These are phyloP conservation scores for Leptodermis oblonga DNA, from an alignment of 257 asterid genomes.

Conservation along the genomic window DNA sequence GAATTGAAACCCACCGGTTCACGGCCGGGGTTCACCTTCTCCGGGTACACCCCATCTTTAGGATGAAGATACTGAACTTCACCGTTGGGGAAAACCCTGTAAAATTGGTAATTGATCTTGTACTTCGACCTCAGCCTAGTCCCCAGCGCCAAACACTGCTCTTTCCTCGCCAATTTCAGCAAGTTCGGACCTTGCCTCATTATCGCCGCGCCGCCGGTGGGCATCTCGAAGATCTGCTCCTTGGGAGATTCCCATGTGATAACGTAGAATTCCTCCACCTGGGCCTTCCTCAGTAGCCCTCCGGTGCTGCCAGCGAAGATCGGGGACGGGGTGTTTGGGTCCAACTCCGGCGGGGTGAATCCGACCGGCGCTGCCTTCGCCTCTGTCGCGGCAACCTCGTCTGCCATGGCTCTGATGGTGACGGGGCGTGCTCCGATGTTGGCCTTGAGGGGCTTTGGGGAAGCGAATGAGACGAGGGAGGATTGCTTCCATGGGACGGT, in stretches of 20 bases:
- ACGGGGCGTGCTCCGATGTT: conserved; percentile 21
- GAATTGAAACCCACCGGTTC: conserved; percentile 72
- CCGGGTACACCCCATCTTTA: conserved; percentile 95
- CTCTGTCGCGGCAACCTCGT: conserved; percentile 35
- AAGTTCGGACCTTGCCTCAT: conserved; percentile 88
- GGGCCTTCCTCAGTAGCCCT: conserved; percentile 83
- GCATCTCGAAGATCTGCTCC: conserved; percentile 97
- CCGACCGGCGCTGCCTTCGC: conserved; percentile 59
- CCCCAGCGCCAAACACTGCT: conserved; percentile 88
- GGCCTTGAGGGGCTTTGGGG: conserved; percentile 38
- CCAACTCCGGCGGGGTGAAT: conserved; percentile 82
- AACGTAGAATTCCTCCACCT: conserved; percentile 88
- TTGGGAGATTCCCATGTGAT: conserved; percentile 95
- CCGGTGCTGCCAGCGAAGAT: conserved; percentile 98
- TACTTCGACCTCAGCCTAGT: conserved; percentile 77
- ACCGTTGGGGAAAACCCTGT: conserved; percentile 91
- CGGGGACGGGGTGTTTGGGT: conserved; percentile 94
- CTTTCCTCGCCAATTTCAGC: conserved; percentile 82
- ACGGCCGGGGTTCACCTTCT: conserved; percentile 87
- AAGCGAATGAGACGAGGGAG: conserved; percentile 30
- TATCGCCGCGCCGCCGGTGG: conserved; percentile 95
- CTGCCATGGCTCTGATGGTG: conserved; percentile 61
- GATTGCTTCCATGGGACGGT: conserved; percentile 60
- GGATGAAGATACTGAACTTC: conserved; percentile 96
- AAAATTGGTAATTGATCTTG: conserved; percentile 84